Base-by-base conservation (phyloP, 2,329 filamentous ascomycete genomes). In the Ceratocystis cubensis region DNA sequence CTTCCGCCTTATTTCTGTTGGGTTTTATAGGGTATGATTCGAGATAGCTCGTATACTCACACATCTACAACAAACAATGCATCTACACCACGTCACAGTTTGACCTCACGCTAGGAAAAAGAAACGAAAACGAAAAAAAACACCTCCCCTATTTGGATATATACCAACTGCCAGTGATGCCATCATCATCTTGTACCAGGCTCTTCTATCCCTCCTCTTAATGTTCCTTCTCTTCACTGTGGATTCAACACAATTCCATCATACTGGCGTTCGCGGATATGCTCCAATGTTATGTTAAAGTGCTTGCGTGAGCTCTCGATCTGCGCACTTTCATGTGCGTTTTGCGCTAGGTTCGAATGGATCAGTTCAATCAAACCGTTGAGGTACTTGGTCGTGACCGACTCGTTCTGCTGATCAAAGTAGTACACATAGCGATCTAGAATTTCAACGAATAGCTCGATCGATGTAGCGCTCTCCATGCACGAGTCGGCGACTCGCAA, bases 391-490 rank as follows among this genome's bases (percentile, higher is more conserved):
- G 88, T 96, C 4, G 94, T 99, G 48, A 99, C 94, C 70, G 92
- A 92, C 78, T 99, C 94, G 76, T 99, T 99, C 74, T 96, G 91
- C 76, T 99, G 93, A 76, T 99, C 94, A 78, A 96, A 99, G 79
- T 97, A 99, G 76, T 99, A 99, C 65, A 97, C 92, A 75, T 99
- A 99, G 76, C 94, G 86, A 76, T 99, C 96, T 66, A 99, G 79
- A 70, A 99, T 99, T 78, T 99, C 94, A 67, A 99, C 93, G 76
- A 99, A 99, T 62, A 99, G 82, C 77, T 99, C 95, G 61, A 99
- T 94, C 2, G 91, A 96, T 3, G 96, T 91, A 5, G 91, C 91
- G 6, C 92, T 94, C 76, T 99, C 95, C 94, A 99, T 99, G 78
- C 94, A 99, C 5, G 94, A 95, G 76, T 99, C 94, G 1, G 94